These are phyloP conservation scores for Acacia pycnantha DNA, from an alignment of 331 rosid genomes.

Conservation along the genomic window DNA sequence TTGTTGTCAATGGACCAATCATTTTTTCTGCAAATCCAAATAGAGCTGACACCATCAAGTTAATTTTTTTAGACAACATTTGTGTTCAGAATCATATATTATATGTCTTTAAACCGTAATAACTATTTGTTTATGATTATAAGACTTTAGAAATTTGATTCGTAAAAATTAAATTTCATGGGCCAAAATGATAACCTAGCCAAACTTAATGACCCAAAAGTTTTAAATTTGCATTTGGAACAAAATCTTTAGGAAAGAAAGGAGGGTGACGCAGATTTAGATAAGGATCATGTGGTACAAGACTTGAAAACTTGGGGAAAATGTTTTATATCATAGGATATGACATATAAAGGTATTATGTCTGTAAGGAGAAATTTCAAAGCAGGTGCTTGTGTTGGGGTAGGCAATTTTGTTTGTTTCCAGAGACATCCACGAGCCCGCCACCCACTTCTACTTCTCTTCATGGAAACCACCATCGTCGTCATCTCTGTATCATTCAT, in stretches of 20 bases:
- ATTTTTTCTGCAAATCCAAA: neutral
- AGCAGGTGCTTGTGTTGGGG: neutral
- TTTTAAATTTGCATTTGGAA: no score
- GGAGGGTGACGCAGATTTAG: neutral
- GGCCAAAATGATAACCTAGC: neutral
- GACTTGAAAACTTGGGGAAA: neutral
- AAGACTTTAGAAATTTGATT: no score
- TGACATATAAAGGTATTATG: neutral
- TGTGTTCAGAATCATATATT: neutral
- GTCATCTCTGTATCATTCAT: no score
- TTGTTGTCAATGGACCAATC: neutral
- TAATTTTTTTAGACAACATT: neutral
- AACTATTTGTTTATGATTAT: neutral
- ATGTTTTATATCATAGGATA: no score
- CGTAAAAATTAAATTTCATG: neutral
- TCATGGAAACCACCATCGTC: no score
- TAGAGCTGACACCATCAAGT: neutral
- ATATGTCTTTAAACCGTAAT: neutral
- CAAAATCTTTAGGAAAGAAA: neutral
- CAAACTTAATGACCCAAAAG: neutral
- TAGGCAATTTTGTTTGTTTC: neutral
- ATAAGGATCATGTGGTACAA: neutral
- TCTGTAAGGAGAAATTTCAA: neutral
- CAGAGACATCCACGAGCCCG: neutral
- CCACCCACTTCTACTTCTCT: neutral